A percentile compares a stretch with the other conserved stretches of the same genome.
These are phyloP conservation scores for Hysterium pulicare DNA, from an alignment of 2,329 filamentous ascomycete genomes.

Conservation along the genomic window DNA sequence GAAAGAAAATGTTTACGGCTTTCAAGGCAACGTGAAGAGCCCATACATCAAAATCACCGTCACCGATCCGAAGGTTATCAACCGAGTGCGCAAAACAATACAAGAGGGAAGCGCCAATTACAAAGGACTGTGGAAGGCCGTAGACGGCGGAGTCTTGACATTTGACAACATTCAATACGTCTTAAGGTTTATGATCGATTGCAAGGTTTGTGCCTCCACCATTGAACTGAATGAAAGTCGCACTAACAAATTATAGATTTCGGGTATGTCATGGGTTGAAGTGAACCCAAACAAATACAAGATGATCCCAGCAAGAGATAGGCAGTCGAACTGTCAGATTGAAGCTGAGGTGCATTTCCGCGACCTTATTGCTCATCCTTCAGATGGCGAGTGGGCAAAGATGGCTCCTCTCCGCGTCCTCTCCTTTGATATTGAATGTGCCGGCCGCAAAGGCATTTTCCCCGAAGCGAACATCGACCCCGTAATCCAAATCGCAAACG, in stretches of 20 bases:
- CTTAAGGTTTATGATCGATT: slow-evolving; percentile 96
- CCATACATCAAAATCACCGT: slow-evolving; percentile 93
- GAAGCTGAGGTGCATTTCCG: slow-evolving; percentile 81
- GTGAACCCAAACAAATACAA: slow-evolving; percentile 71
- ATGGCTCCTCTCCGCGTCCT: slow-evolving; percentile 91
- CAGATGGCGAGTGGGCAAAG: slow-evolving; percentile 94
- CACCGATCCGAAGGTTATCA: slow-evolving; percentile 81
- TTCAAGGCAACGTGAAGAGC: slow-evolving; percentile 87
- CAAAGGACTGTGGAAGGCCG: slow-evolving; percentile 78
- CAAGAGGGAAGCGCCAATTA: slow-evolving; percentile 79
- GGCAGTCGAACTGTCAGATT: slow-evolving; percentile 93
- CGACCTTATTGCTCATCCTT: slow-evolving; percentile 80
- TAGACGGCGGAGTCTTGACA: slow-evolving; percentile 71
- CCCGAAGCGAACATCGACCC: slow-evolving; percentile 88
- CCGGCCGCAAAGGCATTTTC: slow-evolving; percentile 94
- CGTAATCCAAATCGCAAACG: slow-evolving; percentile 96
- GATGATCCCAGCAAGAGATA: slow-evolving; percentile 62
- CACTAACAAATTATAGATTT: slow-evolving; percentile 53
- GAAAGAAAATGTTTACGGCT: slow-evolving; percentile 89
- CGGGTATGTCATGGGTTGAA: slow-evolving; percentile 98
- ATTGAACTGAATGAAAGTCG: not conserved
- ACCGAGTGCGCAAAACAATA: slow-evolving; percentile 69
- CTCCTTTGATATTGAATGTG: slow-evolving; percentile 98
- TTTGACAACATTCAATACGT: slow-evolving; percentile 97
- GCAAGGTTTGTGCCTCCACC: slow-evolving; percentile 56